Evolutionary conservation across 2,329 filamentous ascomycete species (phyloP).

Genomic region (Hawksworthiomyces lignivorus): DNA sequence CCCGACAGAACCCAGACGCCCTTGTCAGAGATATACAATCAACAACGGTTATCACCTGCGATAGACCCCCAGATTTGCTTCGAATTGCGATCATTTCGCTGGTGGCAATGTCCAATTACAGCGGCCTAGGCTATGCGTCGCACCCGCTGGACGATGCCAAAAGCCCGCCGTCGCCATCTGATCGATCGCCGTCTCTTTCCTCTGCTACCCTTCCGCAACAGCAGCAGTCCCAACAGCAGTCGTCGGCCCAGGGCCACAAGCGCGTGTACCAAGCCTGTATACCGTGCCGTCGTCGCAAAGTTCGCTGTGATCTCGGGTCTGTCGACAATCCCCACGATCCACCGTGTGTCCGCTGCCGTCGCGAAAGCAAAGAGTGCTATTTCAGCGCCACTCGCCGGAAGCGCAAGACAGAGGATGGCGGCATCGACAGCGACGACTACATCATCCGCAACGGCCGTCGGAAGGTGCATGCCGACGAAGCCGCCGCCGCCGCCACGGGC

Average conservation of each 20-base stretch:
- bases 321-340: slow-evolving; percentile 93
- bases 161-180: slow-evolving; percentile 9
- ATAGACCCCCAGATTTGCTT: too few relatives aligned
- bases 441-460: slow-evolving; percentile 68
- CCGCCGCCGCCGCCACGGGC: slow-evolving; percentile 33
- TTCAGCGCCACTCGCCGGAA: slow-evolving; percentile 93
- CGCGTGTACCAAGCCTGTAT: slow-evolving; percentile 58
- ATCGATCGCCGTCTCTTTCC: slow-evolving; percentile 11
- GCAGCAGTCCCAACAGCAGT: slow-evolving; percentile 4
- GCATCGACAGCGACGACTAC: slow-evolving; percentile 51
- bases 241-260: slow-evolving; percentile 32
- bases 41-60: background rate
- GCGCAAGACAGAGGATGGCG: slow-evolving; percentile 64
- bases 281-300: slow-evolving; percentile 53
- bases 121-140: slow-evolving; percentile 10
- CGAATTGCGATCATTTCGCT: too few relatives aligned
- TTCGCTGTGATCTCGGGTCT: slow-evolving; percentile 57
- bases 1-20: slow-evolving; percentile 9
- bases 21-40: background rate
- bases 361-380: slow-evolving; percentile 94
- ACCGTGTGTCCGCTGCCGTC: slow-evolving; percentile 85
- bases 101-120: slow-evolving; percentile 22
- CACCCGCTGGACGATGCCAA: slow-evolving; percentile 7
- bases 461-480: slow-evolving; percentile 44
- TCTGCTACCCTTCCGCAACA: slow-evolving; percentile 9